These are phyloP conservation scores for Neurospora terricola DNA, from an alignment of 495 filamentous ascomycete genomes.

Conservation along the genomic window DNA sequence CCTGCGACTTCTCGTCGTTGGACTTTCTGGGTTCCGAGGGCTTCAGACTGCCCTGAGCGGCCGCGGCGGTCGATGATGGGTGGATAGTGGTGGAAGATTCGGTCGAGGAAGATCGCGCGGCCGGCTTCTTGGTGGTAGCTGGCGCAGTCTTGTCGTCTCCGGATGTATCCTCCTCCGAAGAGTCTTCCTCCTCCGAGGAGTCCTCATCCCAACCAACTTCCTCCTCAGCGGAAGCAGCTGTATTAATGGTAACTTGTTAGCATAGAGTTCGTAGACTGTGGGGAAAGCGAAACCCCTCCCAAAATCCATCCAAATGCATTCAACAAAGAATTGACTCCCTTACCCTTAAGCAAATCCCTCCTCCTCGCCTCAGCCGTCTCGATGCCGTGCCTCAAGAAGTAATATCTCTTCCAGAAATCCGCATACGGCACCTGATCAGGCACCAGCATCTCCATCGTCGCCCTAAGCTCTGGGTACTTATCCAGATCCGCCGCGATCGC, in stretches of 20 bases:
- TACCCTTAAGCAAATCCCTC: slow-evolving; percentile 87
- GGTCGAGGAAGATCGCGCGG: slow-evolving; percentile 31
- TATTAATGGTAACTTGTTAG: slow-evolving; percentile 19
- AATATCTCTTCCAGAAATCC: slow-evolving; percentile 91
- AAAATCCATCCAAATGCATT: not conserved
- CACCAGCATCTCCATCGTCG: slow-evolving; percentile 92
- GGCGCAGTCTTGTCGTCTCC: slow-evolving; percentile 21
- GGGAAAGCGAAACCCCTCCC: not conserved
- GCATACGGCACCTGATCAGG: slow-evolving; percentile 81
- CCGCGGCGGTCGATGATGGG: slow-evolving; percentile 16
- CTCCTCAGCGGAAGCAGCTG: slow-evolving; percentile 55
- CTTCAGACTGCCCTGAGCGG: slow-evolving; percentile 35
- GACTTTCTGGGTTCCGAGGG: slow-evolving; percentile 63
- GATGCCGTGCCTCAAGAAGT: slow-evolving; percentile 86
- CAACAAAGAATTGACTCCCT: slow-evolving; percentile 5
- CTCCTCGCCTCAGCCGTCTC: slow-evolving; percentile 91
- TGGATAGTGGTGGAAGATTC: slow-evolving; percentile 46
- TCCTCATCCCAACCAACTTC: slow-evolving; percentile 79
- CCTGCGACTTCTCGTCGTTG: slow-evolving; percentile 72
- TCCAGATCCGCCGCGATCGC: slow-evolving; percentile 75
- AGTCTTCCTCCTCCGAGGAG: slow-evolving; percentile 17
- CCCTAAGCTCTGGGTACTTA: slow-evolving; percentile 77
- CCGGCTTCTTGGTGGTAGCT: slow-evolving; percentile 9
- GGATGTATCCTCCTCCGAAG: slow-evolving; percentile 13
- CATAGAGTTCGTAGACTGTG: slow-evolving; percentile 7